These are phyloP conservation scores for Prunus kanzakura DNA, from an alignment of 306 rosid genomes.

Conservation along the genomic window DNA sequence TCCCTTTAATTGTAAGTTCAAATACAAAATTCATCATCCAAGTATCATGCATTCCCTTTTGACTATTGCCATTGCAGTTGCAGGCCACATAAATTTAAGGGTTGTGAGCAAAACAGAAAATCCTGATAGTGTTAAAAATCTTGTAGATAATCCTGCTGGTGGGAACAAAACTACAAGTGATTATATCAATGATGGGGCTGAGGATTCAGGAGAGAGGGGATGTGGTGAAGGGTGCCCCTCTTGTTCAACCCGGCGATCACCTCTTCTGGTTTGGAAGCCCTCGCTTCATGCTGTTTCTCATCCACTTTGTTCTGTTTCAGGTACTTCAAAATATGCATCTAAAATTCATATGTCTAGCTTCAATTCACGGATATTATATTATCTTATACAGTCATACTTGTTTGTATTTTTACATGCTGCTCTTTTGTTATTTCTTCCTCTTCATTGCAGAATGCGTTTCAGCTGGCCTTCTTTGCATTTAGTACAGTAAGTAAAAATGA, in stretches of 20 bases:
- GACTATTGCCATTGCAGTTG: neutral
- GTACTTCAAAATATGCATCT: slow-evolving; percentile 21
- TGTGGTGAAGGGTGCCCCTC: slow-evolving; percentile 70
- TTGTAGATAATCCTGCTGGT: slow-evolving; percentile 65
- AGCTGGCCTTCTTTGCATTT: slow-evolving; percentile 73
- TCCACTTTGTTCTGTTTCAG: slow-evolving; percentile 80
- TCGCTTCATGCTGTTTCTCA: slow-evolving; percentile 48
- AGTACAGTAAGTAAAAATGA: slow-evolving; percentile 43
- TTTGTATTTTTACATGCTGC: neutral
- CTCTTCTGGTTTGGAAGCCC: slow-evolving; percentile 84
- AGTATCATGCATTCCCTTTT: neutral
- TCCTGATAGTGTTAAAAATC: slow-evolving; percentile 1
- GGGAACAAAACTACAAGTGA: slow-evolving; percentile 72
- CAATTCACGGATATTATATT: neutral
- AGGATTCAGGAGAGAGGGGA: slow-evolving; percentile 62
- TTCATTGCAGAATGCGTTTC: slow-evolving; percentile 69
- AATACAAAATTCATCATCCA: neutral
- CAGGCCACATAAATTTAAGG: neutral
- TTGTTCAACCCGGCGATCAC: slow-evolving; percentile 70
- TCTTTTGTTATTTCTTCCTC: neutral
- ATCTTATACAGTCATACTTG: neutral
- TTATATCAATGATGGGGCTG: slow-evolving; percentile 69
- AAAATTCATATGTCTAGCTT: neutral
- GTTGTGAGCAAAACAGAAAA: neutral
- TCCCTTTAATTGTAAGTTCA: slow-evolving; percentile 69